Conservation (phyloP, 1,139 yeast species). For the Hansenula lynferdii region DNA sequence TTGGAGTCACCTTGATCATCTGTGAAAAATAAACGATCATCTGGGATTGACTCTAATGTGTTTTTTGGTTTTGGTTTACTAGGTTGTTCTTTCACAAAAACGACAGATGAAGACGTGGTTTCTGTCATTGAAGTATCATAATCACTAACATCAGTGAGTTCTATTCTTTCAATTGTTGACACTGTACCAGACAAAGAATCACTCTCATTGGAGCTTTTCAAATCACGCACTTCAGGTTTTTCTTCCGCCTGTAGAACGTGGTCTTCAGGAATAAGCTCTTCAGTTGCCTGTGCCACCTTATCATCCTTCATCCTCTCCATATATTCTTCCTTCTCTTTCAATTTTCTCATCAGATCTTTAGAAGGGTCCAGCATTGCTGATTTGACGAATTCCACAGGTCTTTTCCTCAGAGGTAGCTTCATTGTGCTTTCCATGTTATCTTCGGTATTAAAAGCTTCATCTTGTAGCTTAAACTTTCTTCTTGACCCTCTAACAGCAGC, state of each 20-base stretch:
- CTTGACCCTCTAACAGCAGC: slow-evolving; percentile 28
- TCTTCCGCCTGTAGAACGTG: no score
- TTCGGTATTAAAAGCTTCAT: slow-evolving; percentile 42
- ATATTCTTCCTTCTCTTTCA: slow-evolving; percentile 20
- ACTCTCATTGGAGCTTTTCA: no score
- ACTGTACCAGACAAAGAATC: no score
- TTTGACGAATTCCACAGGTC: slow-evolving; percentile 64
- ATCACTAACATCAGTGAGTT: no score
- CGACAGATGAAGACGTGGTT: slow-evolving; percentile 2
- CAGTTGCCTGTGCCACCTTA: slow-evolving; percentile 10
- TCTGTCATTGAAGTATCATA: no score
- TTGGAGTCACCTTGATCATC: slow-evolving; percentile 38
- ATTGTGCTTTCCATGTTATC: slow-evolving; percentile 39
- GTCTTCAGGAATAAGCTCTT: slow-evolving; percentile 6
- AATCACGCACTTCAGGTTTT: no score
- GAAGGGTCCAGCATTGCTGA: slow-evolving; percentile 68
- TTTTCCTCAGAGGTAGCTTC: slow-evolving; percentile 43
- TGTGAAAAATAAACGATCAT: slow-evolving; percentile 30
- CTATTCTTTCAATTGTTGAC: no score
- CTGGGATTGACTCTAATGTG: slow-evolving; percentile 17
- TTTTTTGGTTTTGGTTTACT: slow-evolving; percentile 10
- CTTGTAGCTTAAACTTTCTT: slow-evolving; percentile 24
- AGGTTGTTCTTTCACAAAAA: background rate
- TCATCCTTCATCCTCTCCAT: slow-evolving; percentile 1
- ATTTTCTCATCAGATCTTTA: slow-evolving; percentile 36